Conservation (phyloP, 768 basidiomycete genomes). For the Boletellus ananas region DNA sequence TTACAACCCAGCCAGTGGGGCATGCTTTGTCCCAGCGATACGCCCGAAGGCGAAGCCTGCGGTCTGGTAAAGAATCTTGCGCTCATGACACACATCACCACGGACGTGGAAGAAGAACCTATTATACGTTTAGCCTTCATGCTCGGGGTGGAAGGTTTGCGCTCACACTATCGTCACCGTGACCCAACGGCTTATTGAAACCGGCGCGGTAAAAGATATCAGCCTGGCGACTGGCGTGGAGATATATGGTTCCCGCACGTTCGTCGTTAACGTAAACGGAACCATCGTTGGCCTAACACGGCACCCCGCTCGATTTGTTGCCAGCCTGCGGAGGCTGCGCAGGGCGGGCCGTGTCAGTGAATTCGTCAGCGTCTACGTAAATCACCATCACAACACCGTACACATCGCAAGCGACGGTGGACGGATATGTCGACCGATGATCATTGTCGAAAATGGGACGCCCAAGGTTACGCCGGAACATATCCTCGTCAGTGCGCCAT, state of each 20-base stretch:
- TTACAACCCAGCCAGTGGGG: slow-evolving; percentile 99
- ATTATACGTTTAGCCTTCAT: slow-evolving; percentile 86
- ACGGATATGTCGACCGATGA: slow-evolving; percentile 94
- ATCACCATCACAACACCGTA: slow-evolving; percentile 90
- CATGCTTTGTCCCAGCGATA: slow-evolving; percentile 96
- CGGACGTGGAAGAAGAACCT: slow-evolving; percentile 95
- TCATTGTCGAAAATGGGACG: slow-evolving; percentile 84
- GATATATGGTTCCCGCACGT: slow-evolving; percentile 90
- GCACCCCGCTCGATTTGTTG: slow-evolving; percentile 78
- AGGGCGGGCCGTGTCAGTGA: slow-evolving; percentile 91
- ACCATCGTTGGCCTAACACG: slow-evolving; percentile 92
- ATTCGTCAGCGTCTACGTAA: slow-evolving; percentile 95
- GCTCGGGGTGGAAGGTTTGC: slow-evolving; percentile 92
- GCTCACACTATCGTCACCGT: slow-evolving; percentile 7
- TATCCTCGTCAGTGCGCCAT: slow-evolving; percentile 49
- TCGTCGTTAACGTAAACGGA: slow-evolving; percentile 96
- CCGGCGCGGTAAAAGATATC: slow-evolving; percentile 57
- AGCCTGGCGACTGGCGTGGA: slow-evolving; percentile 88
- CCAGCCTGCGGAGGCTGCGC: slow-evolving; percentile 87
- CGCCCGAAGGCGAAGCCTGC: slow-evolving; percentile 99
- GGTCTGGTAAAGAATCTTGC: slow-evolving; percentile 98
- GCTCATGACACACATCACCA: slow-evolving; percentile 99
- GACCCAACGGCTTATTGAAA: slow-evolving; percentile 11
- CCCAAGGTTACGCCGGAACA: slow-evolving; percentile 79
- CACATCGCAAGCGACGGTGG: slow-evolving; percentile 98